Percentiles rank a stretch among this genome's conserved stretches.
These are phyloP conservation scores for Acanthamoeba quina DNA, from an alignment of 208 protist genomes.

Conservation along the genomic window DNA sequence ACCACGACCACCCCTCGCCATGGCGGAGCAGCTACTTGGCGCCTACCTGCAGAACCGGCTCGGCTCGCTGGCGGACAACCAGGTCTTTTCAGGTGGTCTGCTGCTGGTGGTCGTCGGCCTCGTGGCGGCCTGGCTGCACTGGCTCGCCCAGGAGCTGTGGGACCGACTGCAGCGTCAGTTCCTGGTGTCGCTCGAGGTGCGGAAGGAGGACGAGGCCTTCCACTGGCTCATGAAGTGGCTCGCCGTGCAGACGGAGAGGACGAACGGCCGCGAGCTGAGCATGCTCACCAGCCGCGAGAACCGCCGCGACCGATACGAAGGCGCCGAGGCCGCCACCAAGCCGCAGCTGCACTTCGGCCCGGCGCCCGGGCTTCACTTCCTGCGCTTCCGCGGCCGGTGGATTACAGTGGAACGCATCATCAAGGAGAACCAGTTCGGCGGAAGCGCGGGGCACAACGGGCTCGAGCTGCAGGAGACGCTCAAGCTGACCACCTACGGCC, in stretches of 20 bases:
- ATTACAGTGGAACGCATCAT: slow-evolving; percentile 8
- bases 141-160: neutral
- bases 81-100: neutral
- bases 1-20: too few relatives aligned
- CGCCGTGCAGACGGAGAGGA: neutral
- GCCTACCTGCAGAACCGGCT: too few relatives aligned
- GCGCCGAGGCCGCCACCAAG: neutral
- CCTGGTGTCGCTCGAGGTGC: neutral
- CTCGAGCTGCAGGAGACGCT: neutral
- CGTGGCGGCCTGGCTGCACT: neutral
- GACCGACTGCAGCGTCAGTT: neutral
- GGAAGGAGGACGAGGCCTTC: slow-evolving; percentile 5
- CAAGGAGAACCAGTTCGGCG: neutral
- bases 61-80: too few relatives aligned
- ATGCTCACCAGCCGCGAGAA: neutral
- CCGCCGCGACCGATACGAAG: neutral
- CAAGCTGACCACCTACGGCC: neutral
- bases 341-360: too few relatives aligned
- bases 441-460: neutral
- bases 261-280: neutral
- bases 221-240: slow-evolving; percentile 8
- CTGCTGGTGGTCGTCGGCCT: neutral
- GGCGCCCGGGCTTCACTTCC: neutral
- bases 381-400: neutral
- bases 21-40: too few relatives aligned